Evolutionary conservation across 257 asterid genomes (phyloP), one percentile per base, ranked within the genome.

Genomic region (Lavandula angustifolia): DNA sequence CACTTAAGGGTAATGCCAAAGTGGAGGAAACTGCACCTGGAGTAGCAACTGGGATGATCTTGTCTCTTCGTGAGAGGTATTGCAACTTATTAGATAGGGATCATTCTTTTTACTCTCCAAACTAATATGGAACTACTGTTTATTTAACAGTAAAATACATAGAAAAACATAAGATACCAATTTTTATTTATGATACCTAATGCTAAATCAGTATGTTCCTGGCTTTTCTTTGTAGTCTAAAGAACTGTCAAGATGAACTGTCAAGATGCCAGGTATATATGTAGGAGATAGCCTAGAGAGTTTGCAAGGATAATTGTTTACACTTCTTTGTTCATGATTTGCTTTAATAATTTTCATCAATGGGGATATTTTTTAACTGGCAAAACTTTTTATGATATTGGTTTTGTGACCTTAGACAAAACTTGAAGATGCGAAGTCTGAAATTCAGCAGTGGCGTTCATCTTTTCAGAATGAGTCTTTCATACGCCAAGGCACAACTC

Each of bases 1-100:
- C 49, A 13, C 66, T 65, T 54, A 34, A 87, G 97, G 82, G 62
- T 68, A 81, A 72, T 67, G 50, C 78, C 64, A 91, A 87, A 75
- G 85, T 82, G 54, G 97, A 85, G 73, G 98, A 87, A 73, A 83
- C 98, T 73, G 85, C 98, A 33, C 96, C 96, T 13, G 96, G 98
- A 52, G 89, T 75, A 66, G 84, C 96, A 34, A 88, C 98, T 3
- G 96, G 96, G 76, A 91, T 85, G 87, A 91, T 91, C 68, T 80
- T 88, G 79, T 84, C 96, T 70, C 96, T 88, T 76, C 95, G 98
- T 29, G 95, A 88, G 81, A 91, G 95, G 98, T 91, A 65, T 49
- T 54, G 40, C 64, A 66, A 64, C 31, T 63, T 56, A 48, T 44
- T 46, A 7, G 16, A 48, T 63, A 54, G 38, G 18, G 12, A 38